phyloP scores from a whole-genome alignment of 306 rosid species.

The Astragalus glycyphyllos region DNA sequence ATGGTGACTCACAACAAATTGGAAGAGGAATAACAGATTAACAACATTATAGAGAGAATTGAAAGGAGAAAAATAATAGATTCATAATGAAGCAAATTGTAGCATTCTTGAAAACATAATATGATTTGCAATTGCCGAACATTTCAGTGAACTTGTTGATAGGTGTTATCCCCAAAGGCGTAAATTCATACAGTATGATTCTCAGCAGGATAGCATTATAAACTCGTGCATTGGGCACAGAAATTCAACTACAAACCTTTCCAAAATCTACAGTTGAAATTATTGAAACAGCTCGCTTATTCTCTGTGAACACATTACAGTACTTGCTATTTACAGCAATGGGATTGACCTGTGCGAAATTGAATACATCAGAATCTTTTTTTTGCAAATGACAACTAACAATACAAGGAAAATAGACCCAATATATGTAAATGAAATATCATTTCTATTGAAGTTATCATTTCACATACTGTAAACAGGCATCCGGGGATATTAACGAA shows the following conservation, averaged over 20 bases:
- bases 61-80: not conserved
- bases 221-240: slow-evolving; percentile 17
- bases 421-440: slow-evolving; percentile 21
- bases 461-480: slow-evolving; percentile 80
- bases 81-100: slow-evolving; percentile 1
- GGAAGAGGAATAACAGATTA: not conserved
- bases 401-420: slow-evolving; percentile 30
- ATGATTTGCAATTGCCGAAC: slow-evolving; percentile 3
- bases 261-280: slow-evolving; percentile 82
- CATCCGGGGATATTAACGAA: slow-evolving; percentile 82
- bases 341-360: slow-evolving; percentile 74
- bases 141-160: slow-evolving; percentile 2
- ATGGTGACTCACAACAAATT: slow-evolving; percentile 13
- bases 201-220: slow-evolving; percentile 17
- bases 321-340: slow-evolving; percentile 98
- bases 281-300: slow-evolving; percentile 84
- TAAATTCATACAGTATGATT: slow-evolving; percentile 13
- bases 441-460: not conserved
- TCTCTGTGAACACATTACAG: slow-evolving; percentile 96
- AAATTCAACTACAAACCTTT: slow-evolving; percentile 66
- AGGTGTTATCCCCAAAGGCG: slow-evolving; percentile 21
- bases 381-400: slow-evolving; percentile 25
- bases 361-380: slow-evolving; percentile 7
- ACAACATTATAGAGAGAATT: not conserved
- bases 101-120: slow-evolving; percentile 19